Conservation (phyloP, 1,139 yeast species). For the Nakaseomyces bracarensis region DNA sequence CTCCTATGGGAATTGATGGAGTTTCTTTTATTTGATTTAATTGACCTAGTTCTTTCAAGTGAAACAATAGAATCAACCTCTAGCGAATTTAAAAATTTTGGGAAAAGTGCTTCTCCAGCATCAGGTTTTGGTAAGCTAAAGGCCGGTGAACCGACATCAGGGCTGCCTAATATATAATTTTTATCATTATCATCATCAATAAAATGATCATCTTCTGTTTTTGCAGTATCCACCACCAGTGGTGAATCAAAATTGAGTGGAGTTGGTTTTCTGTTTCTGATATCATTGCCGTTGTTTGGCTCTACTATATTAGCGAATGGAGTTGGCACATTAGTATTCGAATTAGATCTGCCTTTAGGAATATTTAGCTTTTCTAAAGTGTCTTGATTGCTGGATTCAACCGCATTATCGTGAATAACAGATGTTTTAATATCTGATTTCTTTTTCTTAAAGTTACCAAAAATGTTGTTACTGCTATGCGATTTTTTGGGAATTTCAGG, state of each 20-base stretch:
- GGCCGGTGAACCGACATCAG: slow-evolving; percentile 4
- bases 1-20: slow-evolving; percentile 23
- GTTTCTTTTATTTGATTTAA: slow-evolving; percentile 25
- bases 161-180: neutral
- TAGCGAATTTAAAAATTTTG: slow-evolving; percentile 53
- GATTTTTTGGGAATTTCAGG: slow-evolving; percentile 23
- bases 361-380: neutral
- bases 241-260: slow-evolving; percentile 6
- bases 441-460: slow-evolving; percentile 7
- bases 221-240: neutral
- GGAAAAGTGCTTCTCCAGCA: slow-evolving; percentile 61
- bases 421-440: neutral
- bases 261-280: slow-evolving; percentile 7
- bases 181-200: neutral
- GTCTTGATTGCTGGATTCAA: neutral
- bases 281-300: slow-evolving; percentile 11
- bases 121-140: slow-evolving; percentile 17
- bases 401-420: neutral
- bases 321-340: neutral
- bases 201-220: neutral
- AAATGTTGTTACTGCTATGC: slow-evolving; percentile 23
- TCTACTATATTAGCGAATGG: neutral
- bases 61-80: slow-evolving; percentile 72
- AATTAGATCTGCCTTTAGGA: neutral
- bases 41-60: slow-evolving; percentile 58